Conservation (phyloP, 257 asterid species). For the Solanum corneliomulleri region DNA sequence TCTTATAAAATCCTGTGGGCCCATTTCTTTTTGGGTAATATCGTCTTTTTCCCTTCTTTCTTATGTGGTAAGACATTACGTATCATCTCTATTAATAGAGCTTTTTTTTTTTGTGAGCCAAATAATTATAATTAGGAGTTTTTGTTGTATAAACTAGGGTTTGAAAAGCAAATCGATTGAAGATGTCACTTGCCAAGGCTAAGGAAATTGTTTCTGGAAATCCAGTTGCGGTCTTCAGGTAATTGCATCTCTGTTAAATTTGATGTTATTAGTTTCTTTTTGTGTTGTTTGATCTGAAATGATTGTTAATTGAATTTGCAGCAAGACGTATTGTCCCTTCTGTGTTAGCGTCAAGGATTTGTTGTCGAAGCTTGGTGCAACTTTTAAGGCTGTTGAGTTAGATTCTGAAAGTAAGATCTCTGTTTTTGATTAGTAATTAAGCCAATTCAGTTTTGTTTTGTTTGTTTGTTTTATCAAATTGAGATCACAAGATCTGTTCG, state of each 20-base stretch:
- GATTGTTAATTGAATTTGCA: constrained; percentile 15
- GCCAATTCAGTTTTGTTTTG: background rate
- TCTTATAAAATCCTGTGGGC: background rate
- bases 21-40: background rate
- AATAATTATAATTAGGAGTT: background rate
- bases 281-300: background rate
- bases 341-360: constrained; percentile 64
- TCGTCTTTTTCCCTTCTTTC: background rate
- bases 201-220: constrained; percentile 60
- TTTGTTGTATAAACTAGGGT: background rate
- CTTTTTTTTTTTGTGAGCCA: background rate
- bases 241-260: background rate
- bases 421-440: background rate
- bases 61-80: background rate
- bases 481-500: background rate
- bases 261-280: background rate
- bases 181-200: constrained; percentile 69
- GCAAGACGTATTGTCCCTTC: constrained; percentile 76
- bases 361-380: constrained; percentile 54
- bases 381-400: constrained; percentile 64
- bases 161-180: background rate
- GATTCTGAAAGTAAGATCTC: constrained; percentile 49
- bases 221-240: constrained; percentile 83
- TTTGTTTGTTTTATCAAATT: background rate
- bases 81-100: background rate